phyloP scores from a whole-genome alignment of 305 asterid genomes.

The Fraxinus albicans region DNA sequence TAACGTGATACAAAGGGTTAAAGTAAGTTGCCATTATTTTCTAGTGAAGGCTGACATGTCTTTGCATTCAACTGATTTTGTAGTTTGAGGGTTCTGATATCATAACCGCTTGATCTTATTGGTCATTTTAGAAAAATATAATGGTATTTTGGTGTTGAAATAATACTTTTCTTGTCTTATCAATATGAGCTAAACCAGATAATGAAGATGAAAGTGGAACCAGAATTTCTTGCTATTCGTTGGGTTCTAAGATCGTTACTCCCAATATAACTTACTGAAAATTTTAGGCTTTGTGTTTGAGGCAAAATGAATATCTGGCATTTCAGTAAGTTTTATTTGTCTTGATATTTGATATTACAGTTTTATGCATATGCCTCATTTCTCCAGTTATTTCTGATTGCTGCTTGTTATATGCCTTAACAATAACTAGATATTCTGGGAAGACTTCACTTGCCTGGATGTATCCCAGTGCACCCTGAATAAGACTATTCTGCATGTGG shows the following conservation, averaged over 20 bases:
- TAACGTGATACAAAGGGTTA: background rate
- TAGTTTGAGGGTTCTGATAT: background rate
- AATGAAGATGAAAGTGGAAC: background rate
- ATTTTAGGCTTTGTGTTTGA: conserved; percentile 17
- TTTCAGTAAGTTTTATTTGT: background rate
- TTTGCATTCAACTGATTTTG: background rate
- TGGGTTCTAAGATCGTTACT: background rate
- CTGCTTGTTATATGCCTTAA: conserved; percentile 44
- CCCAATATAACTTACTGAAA: background rate
- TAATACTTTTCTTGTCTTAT: background rate
- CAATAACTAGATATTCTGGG: conserved; percentile 69
- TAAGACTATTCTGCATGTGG: conserved; percentile 67
- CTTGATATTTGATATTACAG: conserved; percentile 1
- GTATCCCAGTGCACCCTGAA: conserved; percentile 85
- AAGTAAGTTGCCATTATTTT: background rate
- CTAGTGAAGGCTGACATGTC: background rate
- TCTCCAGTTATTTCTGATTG: conserved; percentile 1
- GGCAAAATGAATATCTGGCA: background rate
- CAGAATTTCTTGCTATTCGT: background rate
- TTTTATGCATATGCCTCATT: background rate
- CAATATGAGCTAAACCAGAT: background rate
- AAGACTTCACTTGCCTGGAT: conserved; percentile 88
- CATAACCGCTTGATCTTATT: background rate
- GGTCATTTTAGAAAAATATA: background rate
- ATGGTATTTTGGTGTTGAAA: background rate